Evolutionary conservation across 176 grass and related monocot species (phyloP), one percentile per base, ranked within the genome.

Genomic region (Oryza rufipogon): DNA sequence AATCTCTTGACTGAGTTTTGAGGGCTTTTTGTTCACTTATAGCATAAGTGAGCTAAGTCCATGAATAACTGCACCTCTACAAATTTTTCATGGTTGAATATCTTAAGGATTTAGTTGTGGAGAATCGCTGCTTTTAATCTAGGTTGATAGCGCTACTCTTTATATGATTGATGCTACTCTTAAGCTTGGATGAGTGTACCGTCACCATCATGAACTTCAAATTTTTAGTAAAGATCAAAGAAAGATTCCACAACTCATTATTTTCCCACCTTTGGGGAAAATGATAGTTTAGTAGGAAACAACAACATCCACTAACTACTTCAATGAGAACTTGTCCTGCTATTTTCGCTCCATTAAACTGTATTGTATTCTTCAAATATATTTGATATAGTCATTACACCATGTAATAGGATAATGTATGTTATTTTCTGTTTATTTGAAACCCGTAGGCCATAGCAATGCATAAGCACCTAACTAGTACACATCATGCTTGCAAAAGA

Each of bases 11-110:
- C 52, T 25, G 11, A 77, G 16, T 76, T 41, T 7, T 61, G 19
- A 77, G 74, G 10, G 11, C 7, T 77, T 77, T 61, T 11, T 61
- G 33, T 25, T 22, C 33, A 77, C 20, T 33, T 61, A 77, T 77
- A 77, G 33, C 73, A 71, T 38, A 38, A 38, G 36, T 38, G 36
- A 38, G 36, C 36, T 38, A 38, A 38, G 36, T 38, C 36, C 36
- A 38, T 44, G 69, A 71, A 71, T 23, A 44, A 7, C 19, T 42
- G 38, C 69, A 71, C 0, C 38, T 71, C 41, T 71, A 12, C 19
- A 45, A 44, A 22, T 7, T 22, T 38, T 20, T 44, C 39, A 71
- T 45, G 20, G 74, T 41, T 34, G 61, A 61, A 41, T 3, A 51
- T 7, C 4, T 58, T 38, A 11, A 58, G 28, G 28, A 75, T 56